A percentile compares a stretch with the other conserved stretches of the same genome.
Conservation (phyloP, 2,329 filamentous ascomycete species). For the Botrytis fabae region DNA sequence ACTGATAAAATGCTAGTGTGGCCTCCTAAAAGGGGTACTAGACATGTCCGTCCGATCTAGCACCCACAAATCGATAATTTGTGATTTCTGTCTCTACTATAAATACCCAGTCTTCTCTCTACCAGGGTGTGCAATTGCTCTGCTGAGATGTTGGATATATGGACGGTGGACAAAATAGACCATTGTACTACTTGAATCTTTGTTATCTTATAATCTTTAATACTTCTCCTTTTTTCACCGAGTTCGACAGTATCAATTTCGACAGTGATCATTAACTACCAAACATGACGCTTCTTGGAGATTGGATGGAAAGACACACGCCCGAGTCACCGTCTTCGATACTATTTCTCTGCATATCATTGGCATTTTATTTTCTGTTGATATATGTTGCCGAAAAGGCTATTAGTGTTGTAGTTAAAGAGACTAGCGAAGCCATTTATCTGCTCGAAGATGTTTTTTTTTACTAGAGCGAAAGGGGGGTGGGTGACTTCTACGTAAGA, state of each 20-base stretch:
- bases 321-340: not conserved
- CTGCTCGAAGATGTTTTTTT: not conserved
- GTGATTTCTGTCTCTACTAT: not conserved
- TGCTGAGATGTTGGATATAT: not conserved
- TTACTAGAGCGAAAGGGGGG: not conserved
- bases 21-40: not conserved
- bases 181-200: not conserved
- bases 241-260: not conserved
- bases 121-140: not conserved
- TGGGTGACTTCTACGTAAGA: not conserved
- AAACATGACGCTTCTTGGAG: not conserved
- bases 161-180: not conserved
- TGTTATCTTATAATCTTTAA: not conserved
- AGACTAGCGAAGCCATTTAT: not conserved
- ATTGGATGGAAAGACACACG: not conserved
- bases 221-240: not conserved
- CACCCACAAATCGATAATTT: not conserved
- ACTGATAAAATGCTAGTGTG: no score
- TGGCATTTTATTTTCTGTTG: not conserved
- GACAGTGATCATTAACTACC: not conserved
- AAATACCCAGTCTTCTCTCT: not conserved
- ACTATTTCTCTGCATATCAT: not conserved
- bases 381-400: not conserved
- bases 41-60: not conserved
- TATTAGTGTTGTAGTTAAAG: not conserved